Percentiles rank a stretch among this genome's conserved stretches.
These are phyloP conservation scores for Xylariaceae sp. DNA, from an alignment of 2,329 filamentous ascomycete species.

Conservation along the genomic window DNA sequence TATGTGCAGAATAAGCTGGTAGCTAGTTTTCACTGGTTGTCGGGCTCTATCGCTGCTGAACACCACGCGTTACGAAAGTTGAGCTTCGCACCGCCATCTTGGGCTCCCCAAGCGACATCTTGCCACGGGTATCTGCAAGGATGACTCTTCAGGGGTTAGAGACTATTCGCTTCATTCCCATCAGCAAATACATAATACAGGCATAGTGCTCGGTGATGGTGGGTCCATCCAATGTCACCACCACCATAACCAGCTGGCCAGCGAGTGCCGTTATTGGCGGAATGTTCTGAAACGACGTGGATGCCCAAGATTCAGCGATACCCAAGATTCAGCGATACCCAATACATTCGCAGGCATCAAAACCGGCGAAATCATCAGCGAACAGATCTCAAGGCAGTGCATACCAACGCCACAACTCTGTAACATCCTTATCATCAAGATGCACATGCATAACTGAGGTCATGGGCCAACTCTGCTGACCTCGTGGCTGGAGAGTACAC, in stretches of 20 bases:
- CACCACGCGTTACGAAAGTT: too few relatives aligned
- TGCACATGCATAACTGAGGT: constrained; percentile 4
- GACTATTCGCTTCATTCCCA: constrained; percentile 1
- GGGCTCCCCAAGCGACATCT: constrained; percentile 8
- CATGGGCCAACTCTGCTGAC: constrained; percentile 6
- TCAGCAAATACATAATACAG: not conserved
- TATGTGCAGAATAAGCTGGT: not conserved
- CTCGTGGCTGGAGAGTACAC: constrained; percentile 8
- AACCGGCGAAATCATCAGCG: too few relatives aligned
- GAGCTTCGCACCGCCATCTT: constrained; percentile 14
- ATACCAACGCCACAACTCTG: too few relatives aligned
- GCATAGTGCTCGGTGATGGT: constrained; percentile 7
- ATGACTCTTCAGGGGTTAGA: constrained; percentile 11
- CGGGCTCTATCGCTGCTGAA: too few relatives aligned
- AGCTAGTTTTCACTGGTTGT: too few relatives aligned
- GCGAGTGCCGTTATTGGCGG: constrained; percentile 14
- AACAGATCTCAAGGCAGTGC: too few relatives aligned
- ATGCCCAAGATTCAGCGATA: constrained; percentile 1
- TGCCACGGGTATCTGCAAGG: too few relatives aligned
- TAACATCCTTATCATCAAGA: too few relatives aligned
- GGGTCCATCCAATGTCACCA: not conserved
- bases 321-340: constrained; percentile 14
- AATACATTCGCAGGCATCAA: too few relatives aligned
- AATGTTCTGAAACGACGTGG: constrained; percentile 14
- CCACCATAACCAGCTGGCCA: constrained; percentile 11